These are phyloP conservation scores for Triadica sebifera DNA, from an alignment of 345 rosid species.

Conservation along the genomic window DNA sequence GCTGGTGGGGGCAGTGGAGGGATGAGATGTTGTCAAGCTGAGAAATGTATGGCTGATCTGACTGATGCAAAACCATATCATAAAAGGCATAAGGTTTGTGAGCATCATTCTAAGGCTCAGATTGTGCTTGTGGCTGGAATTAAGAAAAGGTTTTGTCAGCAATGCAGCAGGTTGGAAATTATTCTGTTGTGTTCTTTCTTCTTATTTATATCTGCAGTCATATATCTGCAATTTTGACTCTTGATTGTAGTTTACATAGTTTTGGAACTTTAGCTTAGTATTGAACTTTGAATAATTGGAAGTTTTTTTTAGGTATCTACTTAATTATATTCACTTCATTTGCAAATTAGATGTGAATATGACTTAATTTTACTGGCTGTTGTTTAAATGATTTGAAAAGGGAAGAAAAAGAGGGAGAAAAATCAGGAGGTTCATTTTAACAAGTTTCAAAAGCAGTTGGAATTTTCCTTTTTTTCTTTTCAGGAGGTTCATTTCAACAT, in stretches of 20 bases:
- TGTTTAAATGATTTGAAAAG: no score
- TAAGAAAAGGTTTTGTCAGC: conserved; percentile 75
- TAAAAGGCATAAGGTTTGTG: conserved; percentile 74
- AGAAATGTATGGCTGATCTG: conserved; percentile 57
- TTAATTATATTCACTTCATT: neutral
- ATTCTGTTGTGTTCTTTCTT: neutral
- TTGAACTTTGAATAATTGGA: neutral
- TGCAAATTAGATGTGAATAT: neutral
- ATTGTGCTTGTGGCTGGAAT: conserved; percentile 53
- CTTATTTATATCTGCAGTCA: no score
- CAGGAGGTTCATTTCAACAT: no score
- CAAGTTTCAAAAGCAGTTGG: no score
- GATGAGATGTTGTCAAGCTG: conserved; percentile 57
- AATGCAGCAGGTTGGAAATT: conserved; percentile 66
- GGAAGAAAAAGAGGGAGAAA: no score
- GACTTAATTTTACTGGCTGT: no score
- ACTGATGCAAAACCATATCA: conserved; percentile 58
- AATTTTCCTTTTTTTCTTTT: no score
- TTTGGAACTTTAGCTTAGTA: conserved; percentile 3
- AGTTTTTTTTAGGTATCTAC: neutral
- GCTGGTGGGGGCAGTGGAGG: conserved; percentile 27
- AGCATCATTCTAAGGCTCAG: conserved; percentile 72
- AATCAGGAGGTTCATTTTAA: no score
- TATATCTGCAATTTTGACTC: neutral
- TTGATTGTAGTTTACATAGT: neutral